Base-by-base conservation (phyloP, 768 basidiomycete genomes). In the Leccinum aurantiacum region DNA sequence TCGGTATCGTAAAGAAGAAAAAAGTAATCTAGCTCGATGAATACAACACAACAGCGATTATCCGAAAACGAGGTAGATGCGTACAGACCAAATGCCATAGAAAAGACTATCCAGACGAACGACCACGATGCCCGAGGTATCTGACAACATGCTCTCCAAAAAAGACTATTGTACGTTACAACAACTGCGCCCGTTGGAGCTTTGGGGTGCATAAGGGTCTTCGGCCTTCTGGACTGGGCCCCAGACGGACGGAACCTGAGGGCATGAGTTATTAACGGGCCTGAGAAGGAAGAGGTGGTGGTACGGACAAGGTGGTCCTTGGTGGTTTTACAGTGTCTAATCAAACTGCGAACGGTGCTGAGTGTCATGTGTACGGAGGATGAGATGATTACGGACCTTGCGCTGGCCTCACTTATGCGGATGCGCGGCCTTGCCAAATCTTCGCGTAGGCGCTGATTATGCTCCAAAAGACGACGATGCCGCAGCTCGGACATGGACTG, bases 221-320 rank as follows among this genome's bases (percentile, higher is more conserved):
- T 96, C 93, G 47, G 85, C 86, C 70, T 90, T 91, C 64, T 86
- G 86, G n/a, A 96, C 88, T 24, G 92, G 89, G 10, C 97, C 97
- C 97, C 97, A 99, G 1, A 99, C 93, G 19, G 91, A 94, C 25
- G 95, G 95, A 53, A 96, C 89, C 90, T 95, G 67, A 29, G 56
- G 54, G 63, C 38, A 64, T 69, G 54, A 69, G 67, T 37, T 60
- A 63, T 22, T 54, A 41, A 27, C 56, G 41, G 37, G 37, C 1
- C 0, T 54, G 46, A 60, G 62, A 46, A 24, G 44, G 60, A 58
- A 62, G 44, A 55, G 5, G 33, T 29, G 51, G 61, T 37, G 31
- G 27, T 35, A 76, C 82, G 66, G 60, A 86, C 85, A 53, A 89
- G 82, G 64, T 84, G 83, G 69, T 91, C 90, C 66, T 80, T 84